Conservation (phyloP, 129 eudicot species). For the Pseudognaphalium luteoalbum region DNA sequence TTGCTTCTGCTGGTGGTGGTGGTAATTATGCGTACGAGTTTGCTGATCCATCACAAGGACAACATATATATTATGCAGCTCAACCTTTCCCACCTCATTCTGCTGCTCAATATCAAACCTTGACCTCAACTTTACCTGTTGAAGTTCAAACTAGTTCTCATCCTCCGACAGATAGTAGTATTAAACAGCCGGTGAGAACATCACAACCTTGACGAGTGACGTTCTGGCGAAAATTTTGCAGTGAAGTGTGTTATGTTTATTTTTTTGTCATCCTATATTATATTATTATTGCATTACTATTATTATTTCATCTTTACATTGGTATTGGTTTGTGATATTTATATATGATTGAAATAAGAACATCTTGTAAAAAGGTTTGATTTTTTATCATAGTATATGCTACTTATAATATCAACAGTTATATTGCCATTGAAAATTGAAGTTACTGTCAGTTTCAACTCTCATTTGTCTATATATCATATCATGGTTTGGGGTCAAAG, state of each 20-base stretch:
- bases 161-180: conserved; percentile 46
- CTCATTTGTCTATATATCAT: background rate
- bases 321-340: conserved; percentile 37
- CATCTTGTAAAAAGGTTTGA: conserved; percentile 5
- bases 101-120: conserved; percentile 76
- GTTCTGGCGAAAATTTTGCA: conserved; percentile 55
- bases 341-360: conserved; percentile 30
- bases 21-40: conserved; percentile 57
- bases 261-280: background rate
- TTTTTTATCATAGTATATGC: conserved; percentile 26
- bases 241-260: conserved; percentile 38
- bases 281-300: background rate
- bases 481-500: background rate
- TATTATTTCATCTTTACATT: conserved; percentile 19
- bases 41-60: conserved; percentile 62
- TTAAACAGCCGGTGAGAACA: conserved; percentile 58
- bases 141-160: conserved; percentile 44
- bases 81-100: conserved; percentile 60
- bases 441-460: background rate
- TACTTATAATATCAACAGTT: conserved; percentile 1
- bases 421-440: conserved; percentile 4
- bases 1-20: conserved; percentile 34
- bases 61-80: conserved; percentile 56
- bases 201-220: conserved; percentile 44
- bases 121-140: conserved; percentile 51